Evolutionary conservation across 2,329 filamentous ascomycete genomes (phyloP).

Genomic region (Chrysosphaeria jannelii): DNA sequence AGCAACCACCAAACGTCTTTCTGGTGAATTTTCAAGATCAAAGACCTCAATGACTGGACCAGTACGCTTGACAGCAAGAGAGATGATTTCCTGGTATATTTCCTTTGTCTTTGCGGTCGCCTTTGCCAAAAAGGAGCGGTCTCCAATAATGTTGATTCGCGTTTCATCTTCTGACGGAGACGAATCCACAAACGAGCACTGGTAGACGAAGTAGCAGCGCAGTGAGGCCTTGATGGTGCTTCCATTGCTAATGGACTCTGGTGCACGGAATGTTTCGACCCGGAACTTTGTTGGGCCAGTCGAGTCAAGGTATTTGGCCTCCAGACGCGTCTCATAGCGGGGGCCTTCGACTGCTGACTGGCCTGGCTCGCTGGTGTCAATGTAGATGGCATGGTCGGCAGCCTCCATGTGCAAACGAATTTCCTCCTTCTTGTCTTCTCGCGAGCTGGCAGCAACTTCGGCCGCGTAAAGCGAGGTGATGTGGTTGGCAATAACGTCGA

Average conservation of each 20-base stretch:
- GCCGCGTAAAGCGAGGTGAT: conserved; percentile 91
- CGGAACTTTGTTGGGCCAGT: conserved; percentile 50
- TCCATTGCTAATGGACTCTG: conserved; percentile 38
- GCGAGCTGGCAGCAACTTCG: conserved; percentile 77
- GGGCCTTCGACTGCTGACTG: conserved; percentile 47
- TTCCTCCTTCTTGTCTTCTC: conserved; percentile 79
- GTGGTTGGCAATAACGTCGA: conserved; percentile 68
- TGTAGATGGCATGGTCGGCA: conserved; percentile 84
- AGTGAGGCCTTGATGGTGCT: conserved; percentile 45
- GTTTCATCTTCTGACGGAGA: conserved; percentile 53
- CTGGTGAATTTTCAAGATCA: conserved; percentile 67
- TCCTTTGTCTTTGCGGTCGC: conserved; percentile 85
- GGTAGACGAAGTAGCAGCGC: conserved; percentile 96
- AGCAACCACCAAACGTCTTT: conserved; percentile 83
- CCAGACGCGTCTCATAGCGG: conserved; percentile 78
- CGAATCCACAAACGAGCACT: conserved; percentile 63
- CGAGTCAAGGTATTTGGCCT: conserved; percentile 80
- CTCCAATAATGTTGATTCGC: conserved; percentile 67
- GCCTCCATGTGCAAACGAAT: conserved; percentile 92
- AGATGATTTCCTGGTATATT: conserved; percentile 84
- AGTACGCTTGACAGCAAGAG: conserved; percentile 52
- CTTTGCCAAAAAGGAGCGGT: conserved; percentile 84
- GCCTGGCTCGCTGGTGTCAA: conserved; percentile 84
- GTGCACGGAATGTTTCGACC: conserved; percentile 89
- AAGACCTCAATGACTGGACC: conserved; percentile 96